Evolutionary conservation across 2,329 filamentous ascomycete species (phyloP).

Genomic region (Myriangium duriaei): DNA sequence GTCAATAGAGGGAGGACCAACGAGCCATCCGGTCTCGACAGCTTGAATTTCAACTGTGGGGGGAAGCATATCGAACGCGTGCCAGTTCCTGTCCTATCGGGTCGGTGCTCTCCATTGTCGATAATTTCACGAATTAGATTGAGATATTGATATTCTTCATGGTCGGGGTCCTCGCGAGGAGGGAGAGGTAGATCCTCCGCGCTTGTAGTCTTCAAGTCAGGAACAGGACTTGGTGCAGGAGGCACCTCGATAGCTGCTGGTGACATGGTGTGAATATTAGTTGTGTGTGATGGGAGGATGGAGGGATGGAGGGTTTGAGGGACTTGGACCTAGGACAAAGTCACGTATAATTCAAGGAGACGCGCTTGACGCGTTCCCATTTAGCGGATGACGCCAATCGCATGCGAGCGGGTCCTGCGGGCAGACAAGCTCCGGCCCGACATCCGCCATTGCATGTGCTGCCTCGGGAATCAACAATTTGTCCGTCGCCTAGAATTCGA

Average conservation of each 20-base stretch:
- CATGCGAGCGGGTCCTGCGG: no score
- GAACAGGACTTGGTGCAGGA: constrained; percentile 18
- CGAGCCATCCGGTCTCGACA: constrained; percentile 46
- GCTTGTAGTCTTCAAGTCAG: constrained; percentile 14
- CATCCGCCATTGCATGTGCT: no score
- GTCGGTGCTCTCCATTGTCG: constrained; percentile 69
- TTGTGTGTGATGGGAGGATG: constrained; percentile 1
- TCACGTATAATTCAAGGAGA: no score
- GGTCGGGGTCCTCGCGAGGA: constrained; percentile 24
- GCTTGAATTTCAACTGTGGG: constrained; percentile 70
- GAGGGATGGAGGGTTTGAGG: no score
- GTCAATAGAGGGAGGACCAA: constrained; percentile 84
- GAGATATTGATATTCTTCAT: constrained; percentile 93
- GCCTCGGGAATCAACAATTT: no score
- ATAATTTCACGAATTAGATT: constrained; percentile 79
- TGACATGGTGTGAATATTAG: constrained; percentile 18
- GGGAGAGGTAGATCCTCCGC: constrained; percentile 14
- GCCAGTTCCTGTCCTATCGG: constrained; percentile 86
- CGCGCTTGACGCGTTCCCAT: no score
- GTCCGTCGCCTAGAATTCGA: no score
- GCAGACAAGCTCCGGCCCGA: no score
- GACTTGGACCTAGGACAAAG: no score
- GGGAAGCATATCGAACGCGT: constrained; percentile 85
- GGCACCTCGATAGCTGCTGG: constrained; percentile 20
- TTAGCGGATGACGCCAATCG: no score